Conservation (phyloP, 441 rosid species). For the Kokia cookei region DNA sequence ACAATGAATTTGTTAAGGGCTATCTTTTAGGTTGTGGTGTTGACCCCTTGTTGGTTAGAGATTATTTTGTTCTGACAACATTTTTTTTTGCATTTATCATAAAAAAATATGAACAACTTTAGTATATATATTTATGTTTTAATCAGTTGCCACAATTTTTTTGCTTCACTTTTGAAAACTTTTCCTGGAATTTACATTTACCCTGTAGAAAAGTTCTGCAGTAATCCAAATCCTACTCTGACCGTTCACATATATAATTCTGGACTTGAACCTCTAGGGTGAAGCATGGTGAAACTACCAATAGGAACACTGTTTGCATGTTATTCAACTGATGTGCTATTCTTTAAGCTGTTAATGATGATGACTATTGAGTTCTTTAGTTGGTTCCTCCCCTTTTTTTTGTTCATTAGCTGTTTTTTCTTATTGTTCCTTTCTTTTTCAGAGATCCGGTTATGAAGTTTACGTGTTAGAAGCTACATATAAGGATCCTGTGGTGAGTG, state of each 20-base stretch:
- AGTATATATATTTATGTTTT: neutral
- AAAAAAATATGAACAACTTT: neutral
- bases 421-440: constrained; percentile 34
- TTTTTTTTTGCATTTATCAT: neutral
- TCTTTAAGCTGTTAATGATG: neutral
- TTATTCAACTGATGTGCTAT: neutral
- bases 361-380: neutral
- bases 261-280: neutral
- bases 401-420: constrained; percentile 4
- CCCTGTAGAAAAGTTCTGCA: neutral
- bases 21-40: neutral
- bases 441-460: constrained; percentile 94
- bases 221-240: neutral
- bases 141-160: neutral
- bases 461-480: constrained; percentile 80
- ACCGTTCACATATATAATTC: neutral
- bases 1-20: neutral
- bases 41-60: neutral
- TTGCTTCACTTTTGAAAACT: neutral
- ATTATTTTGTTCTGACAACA: neutral
- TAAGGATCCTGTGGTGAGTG: constrained; percentile 83
- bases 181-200: neutral
- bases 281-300: neutral
- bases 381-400: neutral
- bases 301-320: neutral